Conservation (phyloP, 192 early-diverging fungal genomes). For the Phlyctochytrium planicorne region DNA sequence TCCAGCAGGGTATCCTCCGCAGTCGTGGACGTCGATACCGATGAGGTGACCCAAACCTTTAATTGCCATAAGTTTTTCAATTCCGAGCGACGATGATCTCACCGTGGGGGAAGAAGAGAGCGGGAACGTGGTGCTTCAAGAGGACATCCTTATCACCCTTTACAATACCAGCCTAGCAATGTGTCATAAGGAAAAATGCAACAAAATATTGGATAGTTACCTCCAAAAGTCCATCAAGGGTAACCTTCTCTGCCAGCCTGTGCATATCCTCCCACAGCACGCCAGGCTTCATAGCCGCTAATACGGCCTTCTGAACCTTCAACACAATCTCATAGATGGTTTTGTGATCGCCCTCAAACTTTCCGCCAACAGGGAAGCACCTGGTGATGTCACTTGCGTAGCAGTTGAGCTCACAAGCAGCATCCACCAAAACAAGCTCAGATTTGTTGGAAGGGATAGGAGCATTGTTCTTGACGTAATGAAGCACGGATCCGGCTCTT, state of each 20-base stretch:
- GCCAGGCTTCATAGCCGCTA: slow-evolving; percentile 62
- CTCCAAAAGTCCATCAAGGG: slow-evolving; percentile 65
- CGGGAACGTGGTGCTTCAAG: slow-evolving; percentile 65
- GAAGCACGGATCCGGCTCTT: slow-evolving; percentile 73
- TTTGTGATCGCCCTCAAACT: slow-evolving; percentile 67
- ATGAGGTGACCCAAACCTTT: slow-evolving; percentile 76
- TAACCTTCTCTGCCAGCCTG: slow-evolving; percentile 60
- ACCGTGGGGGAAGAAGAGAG: slow-evolving; percentile 86
- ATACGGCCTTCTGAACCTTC: slow-evolving; percentile 75
- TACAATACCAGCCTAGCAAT: slow-evolving; percentile 62
- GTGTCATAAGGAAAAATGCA: slow-evolving; percentile 7
- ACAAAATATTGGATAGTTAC: slow-evolving; percentile 27
- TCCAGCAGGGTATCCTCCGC: slow-evolving; percentile 71
- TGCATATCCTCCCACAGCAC: slow-evolving; percentile 88
- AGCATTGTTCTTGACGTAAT: slow-evolving; percentile 66
- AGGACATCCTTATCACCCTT: slow-evolving; percentile 62
- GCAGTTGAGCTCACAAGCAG: slow-evolving; percentile 63
- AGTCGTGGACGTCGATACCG: slow-evolving; percentile 78
- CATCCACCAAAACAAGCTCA: slow-evolving; percentile 63
- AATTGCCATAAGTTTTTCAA: too few relatives aligned
- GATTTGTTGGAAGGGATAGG: slow-evolving; percentile 11
- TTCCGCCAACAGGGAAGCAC: slow-evolving; percentile 76
- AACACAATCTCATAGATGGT: slow-evolving; percentile 82
- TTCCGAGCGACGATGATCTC: too few relatives aligned
- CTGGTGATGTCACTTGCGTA: slow-evolving; percentile 93